A percentile compares a stretch with the other conserved stretches of the same genome.
Evolutionary conservation across 139 green algal species (phyloP).

Genomic region (Astrephomene gubernaculifera): DNA sequence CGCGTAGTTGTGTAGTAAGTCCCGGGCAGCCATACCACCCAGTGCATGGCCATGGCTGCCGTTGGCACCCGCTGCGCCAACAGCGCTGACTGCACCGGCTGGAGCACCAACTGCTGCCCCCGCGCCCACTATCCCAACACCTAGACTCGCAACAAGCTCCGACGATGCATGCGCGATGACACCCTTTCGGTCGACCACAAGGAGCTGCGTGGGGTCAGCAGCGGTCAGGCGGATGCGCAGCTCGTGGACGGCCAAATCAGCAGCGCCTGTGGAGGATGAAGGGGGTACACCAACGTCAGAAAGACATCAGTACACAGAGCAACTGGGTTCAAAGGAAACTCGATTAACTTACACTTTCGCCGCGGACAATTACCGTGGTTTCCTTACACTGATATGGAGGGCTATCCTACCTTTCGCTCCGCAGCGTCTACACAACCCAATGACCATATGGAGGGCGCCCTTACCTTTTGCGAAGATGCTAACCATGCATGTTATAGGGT

Average conservation of each 20-base stretch:
- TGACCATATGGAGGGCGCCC: too few species aligned
- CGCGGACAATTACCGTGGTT: too few species aligned
- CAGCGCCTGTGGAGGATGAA: not conserved
- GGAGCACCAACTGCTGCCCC: too few species aligned
- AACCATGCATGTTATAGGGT: not conserved
- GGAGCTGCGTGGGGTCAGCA: not conserved
- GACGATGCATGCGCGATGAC: not conserved
- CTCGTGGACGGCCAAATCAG: not conserved
- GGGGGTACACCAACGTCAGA: too few species aligned
- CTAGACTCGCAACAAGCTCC: not conserved
- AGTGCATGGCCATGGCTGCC: too few species aligned
- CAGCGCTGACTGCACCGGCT: too few species aligned
- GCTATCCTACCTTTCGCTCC: not conserved
- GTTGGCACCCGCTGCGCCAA: too few species aligned
- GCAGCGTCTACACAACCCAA: too few species aligned
- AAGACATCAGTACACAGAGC: too few species aligned
- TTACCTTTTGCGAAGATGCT: not conserved
- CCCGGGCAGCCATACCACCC: not conserved
- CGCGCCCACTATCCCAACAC: not conserved
- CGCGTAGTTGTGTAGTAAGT: not conserved
- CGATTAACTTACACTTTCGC: too few species aligned
- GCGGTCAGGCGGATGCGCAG: not conserved
- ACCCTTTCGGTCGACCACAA: constrained; percentile 32
- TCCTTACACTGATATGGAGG: not conserved
- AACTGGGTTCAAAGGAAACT: too few species aligned